These are phyloP conservation scores for Gossypium trilobum DNA, from an alignment of 441 rosid genomes.

Conservation along the genomic window DNA sequence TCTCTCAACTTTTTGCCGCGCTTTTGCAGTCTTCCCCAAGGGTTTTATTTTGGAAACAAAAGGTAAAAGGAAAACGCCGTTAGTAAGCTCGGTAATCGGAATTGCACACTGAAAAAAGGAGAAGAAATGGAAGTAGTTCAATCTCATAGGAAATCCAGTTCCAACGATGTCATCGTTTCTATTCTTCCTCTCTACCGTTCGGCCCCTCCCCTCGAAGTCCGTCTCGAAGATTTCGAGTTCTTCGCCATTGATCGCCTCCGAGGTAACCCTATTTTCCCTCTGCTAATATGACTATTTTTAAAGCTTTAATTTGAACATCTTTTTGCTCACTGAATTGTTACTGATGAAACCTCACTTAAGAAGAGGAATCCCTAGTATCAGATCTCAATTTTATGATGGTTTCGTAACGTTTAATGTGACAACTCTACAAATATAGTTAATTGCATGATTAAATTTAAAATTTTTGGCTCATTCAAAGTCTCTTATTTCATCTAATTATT, in stretches of 20 bases:
- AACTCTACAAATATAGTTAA: background rate
- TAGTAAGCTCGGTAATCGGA: background rate
- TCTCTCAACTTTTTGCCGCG: background rate
- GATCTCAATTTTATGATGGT: background rate
- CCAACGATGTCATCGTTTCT: conserved; percentile 26
- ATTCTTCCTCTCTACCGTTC: conserved; percentile 69
- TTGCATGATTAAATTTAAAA: background rate
- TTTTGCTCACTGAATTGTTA: background rate
- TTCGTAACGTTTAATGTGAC: background rate
- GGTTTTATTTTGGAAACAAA: background rate
- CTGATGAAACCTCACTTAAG: background rate
- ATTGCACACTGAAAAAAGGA: background rate
- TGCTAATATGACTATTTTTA: background rate
- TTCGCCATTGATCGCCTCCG: conserved; percentile 87
- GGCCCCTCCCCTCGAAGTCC: conserved; percentile 75
- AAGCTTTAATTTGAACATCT: background rate
- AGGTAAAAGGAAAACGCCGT: background rate
- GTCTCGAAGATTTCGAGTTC: conserved; percentile 90
- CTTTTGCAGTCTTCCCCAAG: background rate
- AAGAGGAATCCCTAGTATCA: background rate
- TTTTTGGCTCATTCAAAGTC: background rate
- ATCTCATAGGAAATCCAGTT: conserved; percentile 24
- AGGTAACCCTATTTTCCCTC: conserved; percentile 29
- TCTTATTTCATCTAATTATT: background rate
- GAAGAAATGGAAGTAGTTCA: conserved; percentile 41